phyloP scores from a whole-genome alignment of 371 early-diverging fungal species.

The Paraphysoderma sedebokerense region DNA sequence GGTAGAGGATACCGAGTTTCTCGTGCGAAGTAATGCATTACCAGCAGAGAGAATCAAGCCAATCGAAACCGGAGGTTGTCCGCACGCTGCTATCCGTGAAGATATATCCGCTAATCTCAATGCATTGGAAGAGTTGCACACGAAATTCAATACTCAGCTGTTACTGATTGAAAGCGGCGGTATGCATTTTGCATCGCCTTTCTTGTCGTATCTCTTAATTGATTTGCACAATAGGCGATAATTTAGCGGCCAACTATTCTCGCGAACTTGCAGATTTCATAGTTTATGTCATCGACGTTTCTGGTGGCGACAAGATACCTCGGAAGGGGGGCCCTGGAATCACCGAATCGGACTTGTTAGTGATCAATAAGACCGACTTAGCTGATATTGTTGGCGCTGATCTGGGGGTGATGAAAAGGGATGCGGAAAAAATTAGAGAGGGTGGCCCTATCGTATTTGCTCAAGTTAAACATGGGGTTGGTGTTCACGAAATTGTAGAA shows the following conservation, averaged over 20 bases:
- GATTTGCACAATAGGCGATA: slow-evolving; percentile 88
- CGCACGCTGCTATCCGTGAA: slow-evolving; percentile 87
- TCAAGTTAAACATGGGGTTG: slow-evolving; percentile 75
- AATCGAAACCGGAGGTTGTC: slow-evolving; percentile 89
- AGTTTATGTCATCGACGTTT: slow-evolving; percentile 90
- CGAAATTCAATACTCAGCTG: slow-evolving; percentile 58
- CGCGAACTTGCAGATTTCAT: slow-evolving; percentile 77
- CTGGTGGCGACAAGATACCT: slow-evolving; percentile 86
- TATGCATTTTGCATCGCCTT: neutral
- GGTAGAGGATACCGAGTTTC: slow-evolving; percentile 90
- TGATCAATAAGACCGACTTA: slow-evolving; percentile 90
- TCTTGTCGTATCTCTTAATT: too few relatives aligned
- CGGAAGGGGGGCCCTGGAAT: slow-evolving; percentile 86
- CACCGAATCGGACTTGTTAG: slow-evolving; percentile 76
- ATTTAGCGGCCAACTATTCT: slow-evolving; percentile 82
- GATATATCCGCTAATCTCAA: slow-evolving; percentile 87
- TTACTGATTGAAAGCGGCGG: slow-evolving; percentile 20
- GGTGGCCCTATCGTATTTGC: slow-evolving; percentile 65
- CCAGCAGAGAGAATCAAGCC: slow-evolving; percentile 70
- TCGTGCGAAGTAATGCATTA: slow-evolving; percentile 68
- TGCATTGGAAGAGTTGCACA: slow-evolving; percentile 72
- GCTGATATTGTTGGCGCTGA: slow-evolving; percentile 78
- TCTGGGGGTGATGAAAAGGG: slow-evolving; percentile 73
- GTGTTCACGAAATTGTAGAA: slow-evolving; percentile 58
- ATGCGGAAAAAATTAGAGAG: slow-evolving; percentile 75